Base-by-base conservation (phyloP, 257 asterid genomes). In the Solanum rostratum region DNA sequence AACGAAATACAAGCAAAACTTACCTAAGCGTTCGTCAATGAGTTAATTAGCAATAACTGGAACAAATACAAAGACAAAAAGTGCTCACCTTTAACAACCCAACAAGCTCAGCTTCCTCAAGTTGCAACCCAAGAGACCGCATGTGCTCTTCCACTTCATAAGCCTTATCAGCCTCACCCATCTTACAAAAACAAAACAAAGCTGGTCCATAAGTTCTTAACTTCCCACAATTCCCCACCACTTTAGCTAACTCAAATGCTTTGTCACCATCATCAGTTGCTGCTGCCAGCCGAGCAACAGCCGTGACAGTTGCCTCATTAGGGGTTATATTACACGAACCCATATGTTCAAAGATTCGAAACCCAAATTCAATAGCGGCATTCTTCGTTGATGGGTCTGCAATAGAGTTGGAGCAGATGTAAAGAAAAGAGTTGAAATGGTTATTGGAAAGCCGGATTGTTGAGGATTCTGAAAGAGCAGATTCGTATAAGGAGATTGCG, bases 231-330 rank as follows among this genome's bases (percentile, higher is more conserved):
- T 70, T 74, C 74, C 90, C 91, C 10, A 93, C 94, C 33, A 93
- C 89, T 89, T 92, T 93, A 5, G 98, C 97, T 30, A 96, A 92
- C 88, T 92, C 92, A 84, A 96, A 92, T 2, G 99, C 98, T 39
- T 86, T 88, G 53, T 94, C 95, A 1, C 97, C 99, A 3, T 96
- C 98, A 11, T 92, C 95, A 84, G 88, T 93, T 11, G 98, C 94
- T 20, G 97, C 95, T 29, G 97, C 97, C 65, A 96, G 90, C 84
- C 99, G 87, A 22, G 98, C 93, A 5, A 93, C 84, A 10, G 98
- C 95, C 55, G 98, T 92, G 87, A 91, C 86, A 50, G 98, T 96
- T 29, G 98, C 99, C 90, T 93, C 98, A 73, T 93, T 93, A 5
- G 95, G 94, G 87, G 69, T 90, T 84, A 93, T 82, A 12, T 85